Percentiles rank a stretch among this genome's conserved stretches.
phyloP scores from a whole-genome alignment of 306 rosid genomes.

The Prunus dulcis region DNA sequence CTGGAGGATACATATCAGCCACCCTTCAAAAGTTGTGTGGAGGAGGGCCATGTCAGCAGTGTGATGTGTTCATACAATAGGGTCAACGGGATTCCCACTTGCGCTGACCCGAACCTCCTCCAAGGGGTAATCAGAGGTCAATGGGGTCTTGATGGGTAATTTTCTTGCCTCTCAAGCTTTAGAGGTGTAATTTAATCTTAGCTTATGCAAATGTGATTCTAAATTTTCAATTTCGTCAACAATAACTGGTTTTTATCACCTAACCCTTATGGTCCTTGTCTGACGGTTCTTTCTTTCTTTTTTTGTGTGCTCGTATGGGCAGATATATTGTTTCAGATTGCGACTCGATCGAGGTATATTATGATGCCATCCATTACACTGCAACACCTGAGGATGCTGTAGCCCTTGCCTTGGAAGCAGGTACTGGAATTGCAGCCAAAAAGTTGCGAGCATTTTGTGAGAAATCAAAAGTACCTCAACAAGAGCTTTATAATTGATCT shows the following conservation, averaged over 20 bases:
- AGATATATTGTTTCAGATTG: conserved; percentile 83
- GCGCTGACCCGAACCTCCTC: conserved; percentile 83
- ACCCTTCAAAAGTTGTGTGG: conserved; percentile 74
- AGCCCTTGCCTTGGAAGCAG: conserved; percentile 82
- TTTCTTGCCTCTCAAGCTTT: not conserved
- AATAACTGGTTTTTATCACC: no score
- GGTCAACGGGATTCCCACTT: conserved; percentile 81
- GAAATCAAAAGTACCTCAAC: not conserved
- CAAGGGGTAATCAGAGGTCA: conserved; percentile 62
- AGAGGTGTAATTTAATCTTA: not conserved
- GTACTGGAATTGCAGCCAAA: conserved; percentile 20
- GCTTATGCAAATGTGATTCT: not conserved
- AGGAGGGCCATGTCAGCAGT: conserved; percentile 79
- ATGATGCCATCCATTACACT: conserved; percentile 46
- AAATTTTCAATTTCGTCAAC: no score
- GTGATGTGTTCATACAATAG: conserved; percentile 89
- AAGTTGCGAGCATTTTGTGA: not conserved
- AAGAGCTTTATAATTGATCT: not conserved
- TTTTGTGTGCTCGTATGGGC: not conserved
- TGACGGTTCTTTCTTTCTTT: not conserved
- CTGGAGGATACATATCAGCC: conserved; percentile 77
- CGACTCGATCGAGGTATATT: conserved; percentile 69
- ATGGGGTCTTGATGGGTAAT: conserved; percentile 76
- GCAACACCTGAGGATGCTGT: conserved; percentile 81
- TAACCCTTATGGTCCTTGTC: not conserved